A percentile compares a stretch with the other conserved stretches of the same genome.
Evolutionary conservation across 176 grass and related monocot genomes (phyloP).

Genomic region (Otatea glauca): DNA sequence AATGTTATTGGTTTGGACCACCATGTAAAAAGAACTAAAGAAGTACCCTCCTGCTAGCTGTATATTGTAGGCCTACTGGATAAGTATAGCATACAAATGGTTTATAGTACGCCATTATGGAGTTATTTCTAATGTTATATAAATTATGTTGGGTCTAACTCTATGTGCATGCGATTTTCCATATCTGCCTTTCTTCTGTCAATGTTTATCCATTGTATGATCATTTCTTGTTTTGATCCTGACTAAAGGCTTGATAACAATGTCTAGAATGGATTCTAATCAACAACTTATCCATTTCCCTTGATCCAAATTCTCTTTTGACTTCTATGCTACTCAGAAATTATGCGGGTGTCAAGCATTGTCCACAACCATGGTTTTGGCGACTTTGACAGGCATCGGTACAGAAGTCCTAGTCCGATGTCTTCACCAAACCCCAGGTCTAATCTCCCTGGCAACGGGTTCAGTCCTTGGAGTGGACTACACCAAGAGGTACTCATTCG

Average conservation of each 20-base stretch:
- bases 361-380: slow-evolving; percentile 66
- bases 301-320: slow-evolving; percentile 35
- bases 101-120: not conserved
- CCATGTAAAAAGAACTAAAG: not conserved
- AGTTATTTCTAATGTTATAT: not conserved
- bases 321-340: slow-evolving; percentile 57
- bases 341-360: slow-evolving; percentile 83
- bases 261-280: slow-evolving; percentile 28
- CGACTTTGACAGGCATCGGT: slow-evolving; percentile 66
- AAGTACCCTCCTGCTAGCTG: not conserved
- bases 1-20: slow-evolving; percentile 23
- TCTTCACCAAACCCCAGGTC: slow-evolving; percentile 77
- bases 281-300: slow-evolving; percentile 19
- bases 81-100: slow-evolving; percentile 6
- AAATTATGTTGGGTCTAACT: not conserved
- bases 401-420: slow-evolving; percentile 86
- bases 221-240: not conserved
- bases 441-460: slow-evolving; percentile 64
- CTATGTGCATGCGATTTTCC: not conserved
- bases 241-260: slow-evolving; percentile 20
- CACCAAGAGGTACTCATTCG: slow-evolving; percentile 64
- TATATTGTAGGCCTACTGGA: slow-evolving; percentile 10
- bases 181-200: slow-evolving; percentile 12
- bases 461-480: slow-evolving; percentile 68
- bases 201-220: slow-evolving; percentile 6